Percentiles rank a stretch among this genome's conserved stretches.
Conservation (phyloP, 2,329 filamentous ascomycete genomes). For the Hortaea sp. region DNA sequence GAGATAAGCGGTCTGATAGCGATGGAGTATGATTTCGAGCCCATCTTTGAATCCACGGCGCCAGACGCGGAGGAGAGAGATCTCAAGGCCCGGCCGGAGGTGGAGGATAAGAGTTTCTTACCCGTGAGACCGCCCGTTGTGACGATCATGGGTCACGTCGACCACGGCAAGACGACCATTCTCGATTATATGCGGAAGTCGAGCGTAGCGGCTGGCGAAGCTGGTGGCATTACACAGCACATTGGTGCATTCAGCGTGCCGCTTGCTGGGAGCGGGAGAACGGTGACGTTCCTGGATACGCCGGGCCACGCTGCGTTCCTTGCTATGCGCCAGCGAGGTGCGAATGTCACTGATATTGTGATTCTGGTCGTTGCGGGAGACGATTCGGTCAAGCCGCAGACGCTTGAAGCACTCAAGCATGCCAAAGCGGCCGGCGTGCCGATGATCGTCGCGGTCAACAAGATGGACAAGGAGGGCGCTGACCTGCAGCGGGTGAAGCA, state of each 20-base stretch:
- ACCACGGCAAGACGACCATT: constrained; percentile 96
- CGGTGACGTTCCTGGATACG: constrained; percentile 93
- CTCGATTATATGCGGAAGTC: constrained; percentile 89
- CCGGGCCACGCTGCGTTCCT: constrained; percentile 93
- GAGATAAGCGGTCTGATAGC: constrained; percentile 86
- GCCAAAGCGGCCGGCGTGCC: constrained; percentile 78
- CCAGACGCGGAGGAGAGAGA: constrained; percentile 53
- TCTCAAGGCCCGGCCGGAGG: constrained; percentile 57
- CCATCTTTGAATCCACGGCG: constrained; percentile 48
- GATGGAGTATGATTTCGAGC: constrained; percentile 86
- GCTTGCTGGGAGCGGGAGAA: constrained; percentile 64
- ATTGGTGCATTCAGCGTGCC: constrained; percentile 94
- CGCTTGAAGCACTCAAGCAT: constrained; percentile 90
- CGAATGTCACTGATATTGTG: constrained; percentile 93
- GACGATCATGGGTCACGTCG: constrained; percentile 98
- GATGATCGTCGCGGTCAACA: constrained; percentile 96
- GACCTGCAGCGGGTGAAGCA: constrained; percentile 76
- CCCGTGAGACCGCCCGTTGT: constrained; percentile 81
- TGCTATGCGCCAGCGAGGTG: constrained; percentile 89
- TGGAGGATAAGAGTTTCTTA: constrained; percentile 57
- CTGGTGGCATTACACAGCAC: constrained; percentile 95
- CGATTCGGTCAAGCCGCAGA: constrained; percentile 95
- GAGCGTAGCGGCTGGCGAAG: constrained; percentile 80
- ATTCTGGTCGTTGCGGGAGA: constrained; percentile 92
- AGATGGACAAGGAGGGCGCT: constrained; percentile 80